Conservation (phyloP, 805 yeast species). For the Barnettozyma populi region DNA sequence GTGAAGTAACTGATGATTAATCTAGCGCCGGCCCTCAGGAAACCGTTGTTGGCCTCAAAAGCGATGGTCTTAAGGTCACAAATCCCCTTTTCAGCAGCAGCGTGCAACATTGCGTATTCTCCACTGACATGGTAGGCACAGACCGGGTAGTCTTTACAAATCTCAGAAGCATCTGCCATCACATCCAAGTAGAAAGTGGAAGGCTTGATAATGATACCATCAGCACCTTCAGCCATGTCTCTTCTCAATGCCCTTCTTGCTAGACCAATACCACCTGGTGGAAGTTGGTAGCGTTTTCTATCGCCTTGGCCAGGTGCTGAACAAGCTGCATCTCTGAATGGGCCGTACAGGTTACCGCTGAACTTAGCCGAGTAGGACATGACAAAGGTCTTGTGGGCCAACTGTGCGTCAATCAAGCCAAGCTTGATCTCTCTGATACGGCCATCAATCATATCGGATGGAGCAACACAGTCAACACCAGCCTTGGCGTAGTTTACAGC, state of each 20-base stretch:
- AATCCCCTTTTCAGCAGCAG: conserved; percentile 94
- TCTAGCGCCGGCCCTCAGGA: conserved; percentile 93
- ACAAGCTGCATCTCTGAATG: conserved; percentile 97
- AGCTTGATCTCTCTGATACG: conserved; percentile 81
- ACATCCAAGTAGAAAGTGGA: conserved; percentile 92
- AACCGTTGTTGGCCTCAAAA: conserved; percentile 86
- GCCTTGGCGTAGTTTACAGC: conserved; percentile 94
- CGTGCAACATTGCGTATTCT: conserved; percentile 96
- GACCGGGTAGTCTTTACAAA: conserved; percentile 80
- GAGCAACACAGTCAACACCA: conserved; percentile 94
- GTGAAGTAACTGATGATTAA: conserved; percentile 88
- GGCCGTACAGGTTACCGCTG: conserved; percentile 88
- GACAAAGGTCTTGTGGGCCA: conserved; percentile 84
- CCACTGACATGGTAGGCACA: conserved; percentile 97
- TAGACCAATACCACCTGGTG: conserved; percentile 86
- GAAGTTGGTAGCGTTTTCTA: conserved; percentile 88
- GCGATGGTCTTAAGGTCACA: conserved; percentile 75
- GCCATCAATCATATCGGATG: conserved; percentile 97
- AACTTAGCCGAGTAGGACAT: conserved; percentile 96
- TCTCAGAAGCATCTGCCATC: conserved; percentile 78
- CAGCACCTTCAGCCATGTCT: conserved; percentile 90
- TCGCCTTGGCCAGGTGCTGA: conserved; percentile 87
- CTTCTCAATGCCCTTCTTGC: conserved; percentile 88
- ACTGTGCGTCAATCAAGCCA: conserved; percentile 71
- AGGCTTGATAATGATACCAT: conserved; percentile 93